Conservation (phyloP, 495 filamentous ascomycete genomes). For the Aspergillus avenaceus region DNA sequence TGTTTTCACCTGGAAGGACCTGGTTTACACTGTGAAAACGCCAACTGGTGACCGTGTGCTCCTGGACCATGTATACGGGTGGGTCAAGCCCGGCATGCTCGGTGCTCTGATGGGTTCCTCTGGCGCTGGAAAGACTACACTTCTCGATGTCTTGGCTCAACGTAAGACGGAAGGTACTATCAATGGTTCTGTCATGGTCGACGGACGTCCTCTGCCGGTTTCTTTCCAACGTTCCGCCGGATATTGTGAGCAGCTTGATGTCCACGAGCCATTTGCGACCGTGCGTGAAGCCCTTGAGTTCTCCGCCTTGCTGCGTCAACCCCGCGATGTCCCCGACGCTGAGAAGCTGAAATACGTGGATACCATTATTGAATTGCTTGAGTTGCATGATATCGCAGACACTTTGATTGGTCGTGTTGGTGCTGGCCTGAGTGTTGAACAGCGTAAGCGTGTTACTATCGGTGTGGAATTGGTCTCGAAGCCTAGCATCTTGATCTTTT, state of each 20-base stretch:
- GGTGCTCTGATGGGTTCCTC: slow-evolving; percentile 69
- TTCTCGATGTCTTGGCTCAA: slow-evolving; percentile 52
- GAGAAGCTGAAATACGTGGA: slow-evolving; percentile 61
- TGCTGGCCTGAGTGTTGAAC: slow-evolving; percentile 53
- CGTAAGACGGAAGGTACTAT: slow-evolving; percentile 86
- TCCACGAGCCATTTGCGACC: slow-evolving; percentile 55
- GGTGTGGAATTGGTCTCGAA: slow-evolving; percentile 66
- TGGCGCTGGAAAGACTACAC: slow-evolving; percentile 62
- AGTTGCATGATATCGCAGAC: slow-evolving; percentile 52
- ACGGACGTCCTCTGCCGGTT: slow-evolving; percentile 68
- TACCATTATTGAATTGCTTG: slow-evolving; percentile 54
- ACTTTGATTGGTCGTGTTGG: slow-evolving; percentile 52
- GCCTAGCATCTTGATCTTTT: slow-evolving; percentile 64
- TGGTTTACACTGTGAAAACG: slow-evolving; percentile 50
- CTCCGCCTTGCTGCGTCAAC: slow-evolving; percentile 54
- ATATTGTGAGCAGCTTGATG: slow-evolving; percentile 59
- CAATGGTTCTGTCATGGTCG: slow-evolving; percentile 78
- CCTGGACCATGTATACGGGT: slow-evolving; percentile 78
- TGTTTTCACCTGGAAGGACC: slow-evolving; percentile 59
- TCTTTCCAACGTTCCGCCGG: slow-evolving; percentile 74
- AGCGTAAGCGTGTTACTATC: slow-evolving; percentile 63
- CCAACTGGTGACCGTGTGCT: slow-evolving; percentile 42
- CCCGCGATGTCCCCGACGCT: slow-evolving; percentile 39
- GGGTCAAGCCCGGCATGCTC: slow-evolving; percentile 82
- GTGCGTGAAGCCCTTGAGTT: slow-evolving; percentile 61